Evolutionary conservation across 805 yeast genomes (phyloP).

Genomic region (Yarrowia sp.): DNA sequence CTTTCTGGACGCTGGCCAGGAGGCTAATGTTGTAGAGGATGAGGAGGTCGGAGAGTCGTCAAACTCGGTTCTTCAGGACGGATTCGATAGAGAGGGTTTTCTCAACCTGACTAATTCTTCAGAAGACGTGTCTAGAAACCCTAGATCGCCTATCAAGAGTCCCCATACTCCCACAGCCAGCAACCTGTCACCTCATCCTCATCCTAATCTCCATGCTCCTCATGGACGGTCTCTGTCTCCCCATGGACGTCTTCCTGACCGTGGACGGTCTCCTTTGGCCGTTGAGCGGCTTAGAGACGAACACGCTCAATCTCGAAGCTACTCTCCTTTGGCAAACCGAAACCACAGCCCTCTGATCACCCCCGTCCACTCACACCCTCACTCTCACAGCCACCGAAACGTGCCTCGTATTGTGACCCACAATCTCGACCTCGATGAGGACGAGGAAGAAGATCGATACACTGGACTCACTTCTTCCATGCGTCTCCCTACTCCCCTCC

Average conservation of each 20-base stretch:
- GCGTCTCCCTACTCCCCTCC: slow-evolving; percentile 36
- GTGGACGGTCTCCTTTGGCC: slow-evolving; percentile 22
- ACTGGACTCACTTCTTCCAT: slow-evolving; percentile 41
- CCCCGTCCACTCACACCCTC: slow-evolving; percentile 16
- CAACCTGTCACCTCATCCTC: background rate
- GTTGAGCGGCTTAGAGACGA: slow-evolving; percentile 17
- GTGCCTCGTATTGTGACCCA: slow-evolving; percentile 30
- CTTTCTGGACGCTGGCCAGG: slow-evolving; percentile 42
- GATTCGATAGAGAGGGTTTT: slow-evolving; percentile 33
- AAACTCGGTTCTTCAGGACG: slow-evolving; percentile 29
- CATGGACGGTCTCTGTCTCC: slow-evolving; percentile 30
- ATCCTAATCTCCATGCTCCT: slow-evolving; percentile 10
- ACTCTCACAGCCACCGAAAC: slow-evolving; percentile 17
- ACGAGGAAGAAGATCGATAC: slow-evolving; percentile 44
- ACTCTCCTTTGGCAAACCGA: slow-evolving; percentile 1
- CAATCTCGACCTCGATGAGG: slow-evolving; percentile 34
- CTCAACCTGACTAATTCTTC: slow-evolving; percentile 12
- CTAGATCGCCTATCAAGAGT: slow-evolving; percentile 15
- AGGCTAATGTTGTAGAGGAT: slow-evolving; percentile 41
- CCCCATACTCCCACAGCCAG: background rate
- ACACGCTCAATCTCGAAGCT: slow-evolving; percentile 9
- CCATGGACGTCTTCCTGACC: slow-evolving; percentile 15
- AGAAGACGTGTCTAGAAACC: background rate
- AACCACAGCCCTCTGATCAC: background rate
- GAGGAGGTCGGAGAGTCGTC: slow-evolving; percentile 42